phyloP scores from a whole-genome alignment of 129 eudicot species.

The Helichrysum umbraculigerum region DNA sequence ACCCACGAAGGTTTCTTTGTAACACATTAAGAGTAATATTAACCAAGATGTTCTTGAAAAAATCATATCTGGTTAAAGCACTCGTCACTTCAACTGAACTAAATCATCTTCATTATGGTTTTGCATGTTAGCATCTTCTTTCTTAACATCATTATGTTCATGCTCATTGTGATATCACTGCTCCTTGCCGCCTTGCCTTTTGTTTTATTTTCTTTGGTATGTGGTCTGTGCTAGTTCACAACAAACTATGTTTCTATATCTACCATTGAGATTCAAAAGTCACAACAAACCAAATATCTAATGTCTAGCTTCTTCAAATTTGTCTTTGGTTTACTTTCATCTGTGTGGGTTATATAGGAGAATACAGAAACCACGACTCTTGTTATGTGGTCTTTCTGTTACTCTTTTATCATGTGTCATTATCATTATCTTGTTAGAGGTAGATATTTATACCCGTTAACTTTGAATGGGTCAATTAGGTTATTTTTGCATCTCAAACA shows the following conservation, averaged over 20 bases:
- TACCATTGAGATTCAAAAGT: not conserved
- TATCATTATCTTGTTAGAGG: not conserved
- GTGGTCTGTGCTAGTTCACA: not conserved
- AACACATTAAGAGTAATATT: not conserved
- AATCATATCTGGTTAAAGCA: not conserved
- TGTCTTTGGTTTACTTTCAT: not conserved
- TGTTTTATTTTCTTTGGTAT: not conserved
- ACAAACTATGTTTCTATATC: not conserved
- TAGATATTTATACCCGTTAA: not conserved
- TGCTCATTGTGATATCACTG: not conserved
- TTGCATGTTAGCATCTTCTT: not conserved
- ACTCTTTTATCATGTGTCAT: not conserved
- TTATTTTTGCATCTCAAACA: not conserved
- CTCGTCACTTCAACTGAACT: not conserved
- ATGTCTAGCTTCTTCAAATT: not conserved
- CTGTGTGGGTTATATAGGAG: not conserved
- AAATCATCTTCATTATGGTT: not conserved
- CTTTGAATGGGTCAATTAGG: not conserved
- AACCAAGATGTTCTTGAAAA: not conserved
- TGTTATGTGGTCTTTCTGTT: not conserved
- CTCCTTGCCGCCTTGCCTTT: not conserved
- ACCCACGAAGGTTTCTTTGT: too few species aligned
- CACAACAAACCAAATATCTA: not conserved
- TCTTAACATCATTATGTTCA: not conserved
- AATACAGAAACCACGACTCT: not conserved